Conservation (phyloP, 2,329 filamentous ascomycete species). For the Zalaria obscura region DNA sequence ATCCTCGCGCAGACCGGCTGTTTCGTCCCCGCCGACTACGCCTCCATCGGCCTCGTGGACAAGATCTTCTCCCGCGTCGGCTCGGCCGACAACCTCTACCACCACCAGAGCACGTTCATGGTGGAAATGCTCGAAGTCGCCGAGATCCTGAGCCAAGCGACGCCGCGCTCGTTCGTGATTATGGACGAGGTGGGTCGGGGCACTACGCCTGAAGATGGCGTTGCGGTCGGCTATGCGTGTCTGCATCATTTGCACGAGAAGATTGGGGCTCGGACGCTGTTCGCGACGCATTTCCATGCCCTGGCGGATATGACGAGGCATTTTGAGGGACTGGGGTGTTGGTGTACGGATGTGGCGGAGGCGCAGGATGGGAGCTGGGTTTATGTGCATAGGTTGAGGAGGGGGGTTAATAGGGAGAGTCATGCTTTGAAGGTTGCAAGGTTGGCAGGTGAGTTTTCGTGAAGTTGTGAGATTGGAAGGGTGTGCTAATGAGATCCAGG, state of each 20-base stretch:
- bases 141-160: slow-evolving; percentile 74
- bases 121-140: slow-evolving; percentile 98
- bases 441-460: slow-evolving; percentile 45
- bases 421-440: slow-evolving; percentile 92
- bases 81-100: slow-evolving; percentile 87
- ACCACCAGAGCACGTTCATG: slow-evolving; percentile 96
- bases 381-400: slow-evolving; percentile 70
- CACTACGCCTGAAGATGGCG: slow-evolving; percentile 84
- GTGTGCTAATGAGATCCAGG: too few species aligned
- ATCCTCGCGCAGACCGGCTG: slow-evolving; percentile 86
- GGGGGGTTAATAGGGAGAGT: slow-evolving; percentile 71
- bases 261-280: slow-evolving; percentile 68
- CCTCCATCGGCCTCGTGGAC: slow-evolving; percentile 82
- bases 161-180: slow-evolving; percentile 70
- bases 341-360: slow-evolving; percentile 83
- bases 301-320: slow-evolving; percentile 61
- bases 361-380: slow-evolving; percentile 53
- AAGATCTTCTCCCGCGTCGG: slow-evolving; percentile 80
- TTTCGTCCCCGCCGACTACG: slow-evolving; percentile 80
- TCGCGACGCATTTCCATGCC: slow-evolving; percentile 88
- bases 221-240: slow-evolving; percentile 79
- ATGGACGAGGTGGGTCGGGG: slow-evolving; percentile 97
- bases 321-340: slow-evolving; percentile 50
- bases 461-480: too few species aligned
- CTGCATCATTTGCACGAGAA: slow-evolving; percentile 68